These are phyloP conservation scores for Sporothrix euskadiensis DNA, from an alignment of 2,329 filamentous ascomycete genomes.

Conservation along the genomic window DNA sequence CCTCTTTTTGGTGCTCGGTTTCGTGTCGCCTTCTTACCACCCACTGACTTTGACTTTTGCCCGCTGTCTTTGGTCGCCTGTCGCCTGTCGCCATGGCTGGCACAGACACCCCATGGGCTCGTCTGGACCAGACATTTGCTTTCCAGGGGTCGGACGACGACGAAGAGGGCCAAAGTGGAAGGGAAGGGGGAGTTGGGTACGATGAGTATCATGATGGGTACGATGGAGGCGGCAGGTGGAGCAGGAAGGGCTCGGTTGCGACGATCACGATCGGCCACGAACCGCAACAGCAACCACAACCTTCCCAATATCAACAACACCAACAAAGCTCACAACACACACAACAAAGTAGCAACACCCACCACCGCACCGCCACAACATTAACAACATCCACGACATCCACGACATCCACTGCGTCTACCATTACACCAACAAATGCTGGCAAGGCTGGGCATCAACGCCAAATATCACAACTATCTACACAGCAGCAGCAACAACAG, in stretches of 20 bases:
- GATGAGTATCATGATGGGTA: background rate
- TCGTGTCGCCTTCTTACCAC: conserved; percentile 8
- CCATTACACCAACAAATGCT: conserved; percentile 16
- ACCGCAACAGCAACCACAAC: background rate
- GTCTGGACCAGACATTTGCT: conserved; percentile 28
- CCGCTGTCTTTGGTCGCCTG: background rate
- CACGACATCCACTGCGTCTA: conserved; percentile 16
- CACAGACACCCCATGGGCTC: conserved; percentile 24
- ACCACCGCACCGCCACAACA: conserved; percentile 22
- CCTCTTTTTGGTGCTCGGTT: background rate
- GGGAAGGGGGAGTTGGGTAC: background rate
- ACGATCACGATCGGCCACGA: conserved; percentile 17
- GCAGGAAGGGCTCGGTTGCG: conserved; percentile 13
- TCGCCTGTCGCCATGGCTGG: conserved; percentile 16
- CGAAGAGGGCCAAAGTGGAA: conserved; percentile 9
- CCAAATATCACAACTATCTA: background rate
- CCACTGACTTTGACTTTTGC: background rate
- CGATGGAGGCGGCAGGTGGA: background rate
- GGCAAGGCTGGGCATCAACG: background rate
- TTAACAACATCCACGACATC: conserved; percentile 19
- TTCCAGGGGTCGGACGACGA: conserved; percentile 24
- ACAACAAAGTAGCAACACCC: conserved; percentile 10
- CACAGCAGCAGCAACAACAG: background rate
- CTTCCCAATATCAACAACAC: conserved; percentile 14
- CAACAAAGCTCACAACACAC: background rate